Percentiles rank a stretch among this genome's conserved stretches.
Evolutionary conservation across 345 rosid genomes (phyloP).

Genomic region (Turritis glabra): DNA sequence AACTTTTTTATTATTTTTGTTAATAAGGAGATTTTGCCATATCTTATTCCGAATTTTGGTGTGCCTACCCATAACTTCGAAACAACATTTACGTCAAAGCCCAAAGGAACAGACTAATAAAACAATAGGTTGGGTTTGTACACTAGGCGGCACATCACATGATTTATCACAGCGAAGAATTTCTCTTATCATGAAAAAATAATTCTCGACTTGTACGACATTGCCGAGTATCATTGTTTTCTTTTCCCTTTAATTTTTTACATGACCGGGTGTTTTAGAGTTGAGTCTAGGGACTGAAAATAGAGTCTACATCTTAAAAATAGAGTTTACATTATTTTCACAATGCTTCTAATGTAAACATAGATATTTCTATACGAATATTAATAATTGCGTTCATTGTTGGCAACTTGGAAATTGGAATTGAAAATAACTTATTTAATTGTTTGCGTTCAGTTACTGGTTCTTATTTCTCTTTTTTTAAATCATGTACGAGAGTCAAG

Average conservation of each 20-base stretch:
- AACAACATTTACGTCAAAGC: constrained; percentile 27
- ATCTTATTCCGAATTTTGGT: constrained; percentile 3
- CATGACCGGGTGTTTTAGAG: too few relatives aligned
- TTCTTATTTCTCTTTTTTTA: neutral
- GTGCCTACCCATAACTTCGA: constrained; percentile 7
- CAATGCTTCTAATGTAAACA: neutral
- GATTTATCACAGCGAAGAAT: neutral
- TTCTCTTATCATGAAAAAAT: too few relatives aligned
- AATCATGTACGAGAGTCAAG: neutral
- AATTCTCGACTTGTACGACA: neutral
- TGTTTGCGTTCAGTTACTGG: neutral
- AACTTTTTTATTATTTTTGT: too few relatives aligned
- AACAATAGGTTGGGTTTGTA: neutral
- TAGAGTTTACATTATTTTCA: neutral
- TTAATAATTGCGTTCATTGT: neutral
- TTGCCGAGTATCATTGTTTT: neutral
- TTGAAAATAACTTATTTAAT: neutral
- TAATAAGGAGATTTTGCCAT: neutral
- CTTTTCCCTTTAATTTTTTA: too few relatives aligned
- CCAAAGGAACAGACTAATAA: neutral
- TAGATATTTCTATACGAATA: neutral
- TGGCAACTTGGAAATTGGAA: neutral
- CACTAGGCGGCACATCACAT: neutral
- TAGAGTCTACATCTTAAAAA: neutral
- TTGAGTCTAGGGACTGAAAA: too few relatives aligned